Evolutionary conservation across 2,329 filamentous ascomycete species (phyloP).

Genomic region (Coniochaeta sp.): DNA sequence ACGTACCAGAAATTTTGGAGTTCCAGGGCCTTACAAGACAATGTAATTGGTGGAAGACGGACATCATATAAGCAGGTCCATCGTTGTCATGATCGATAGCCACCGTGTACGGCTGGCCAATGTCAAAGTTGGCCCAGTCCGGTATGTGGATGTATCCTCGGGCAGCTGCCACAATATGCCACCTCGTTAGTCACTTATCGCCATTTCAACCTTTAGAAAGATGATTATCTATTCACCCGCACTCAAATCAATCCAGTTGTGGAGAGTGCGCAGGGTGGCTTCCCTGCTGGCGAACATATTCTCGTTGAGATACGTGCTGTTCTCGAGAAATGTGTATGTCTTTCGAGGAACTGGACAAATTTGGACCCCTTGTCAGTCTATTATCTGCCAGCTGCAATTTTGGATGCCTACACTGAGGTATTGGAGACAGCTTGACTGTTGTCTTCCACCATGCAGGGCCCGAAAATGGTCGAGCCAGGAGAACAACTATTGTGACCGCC

Average conservation of each 20-base stretch:
- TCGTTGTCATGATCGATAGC: constrained; percentile 19
- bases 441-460: constrained; percentile 4
- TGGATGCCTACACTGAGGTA: constrained; percentile 21
- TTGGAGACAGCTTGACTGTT: constrained; percentile 13
- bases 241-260: constrained; percentile 27
- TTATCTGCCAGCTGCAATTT: constrained; percentile 3
- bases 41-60: constrained; percentile 31
- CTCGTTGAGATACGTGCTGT: constrained; percentile 21
- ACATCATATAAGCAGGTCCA: constrained; percentile 28
- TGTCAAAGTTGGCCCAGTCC: constrained; percentile 18
- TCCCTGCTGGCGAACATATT: constrained; percentile 26
- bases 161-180: constrained; percentile 11
- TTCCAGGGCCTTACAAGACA: constrained; percentile 16
- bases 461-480: constrained; percentile 14
- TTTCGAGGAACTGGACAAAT: constrained; percentile 21
- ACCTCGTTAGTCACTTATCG: background rate
- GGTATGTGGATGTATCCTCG: constrained; percentile 25
- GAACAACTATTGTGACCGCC: constrained; percentile 17
- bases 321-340: constrained; percentile 22
- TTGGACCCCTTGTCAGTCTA: background rate
- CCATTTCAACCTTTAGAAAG: background rate
- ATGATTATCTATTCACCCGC: constrained; percentile 11
- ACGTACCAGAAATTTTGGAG: background rate
- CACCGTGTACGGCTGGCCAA: constrained; percentile 22
- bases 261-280: constrained; percentile 22